phyloP scores from a whole-genome alignment of 345 rosid species.

The Brassica nigra region DNA sequence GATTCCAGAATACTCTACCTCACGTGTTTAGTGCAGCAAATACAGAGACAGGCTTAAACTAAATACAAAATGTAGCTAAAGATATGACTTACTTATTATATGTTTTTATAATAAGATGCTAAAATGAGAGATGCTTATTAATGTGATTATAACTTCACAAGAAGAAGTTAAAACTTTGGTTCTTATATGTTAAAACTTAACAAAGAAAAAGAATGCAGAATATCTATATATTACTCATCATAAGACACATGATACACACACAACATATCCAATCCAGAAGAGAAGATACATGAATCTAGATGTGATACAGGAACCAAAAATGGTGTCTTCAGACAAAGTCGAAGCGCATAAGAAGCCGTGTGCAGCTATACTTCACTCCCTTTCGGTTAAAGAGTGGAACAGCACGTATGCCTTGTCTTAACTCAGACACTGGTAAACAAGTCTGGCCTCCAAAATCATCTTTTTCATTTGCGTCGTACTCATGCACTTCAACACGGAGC shows the following conservation, averaged over 20 bases:
- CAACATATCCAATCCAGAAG: no score
- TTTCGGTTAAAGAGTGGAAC: constrained; percentile 60
- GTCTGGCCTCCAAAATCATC: constrained; percentile 90
- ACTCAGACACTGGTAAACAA: constrained; percentile 73
- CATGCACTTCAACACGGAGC: constrained; percentile 78
- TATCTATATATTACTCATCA: background rate
- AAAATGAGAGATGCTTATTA: background rate
- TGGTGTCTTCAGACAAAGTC: constrained; percentile 46
- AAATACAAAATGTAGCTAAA: constrained; percentile 3
- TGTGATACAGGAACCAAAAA: constrained; percentile 21
- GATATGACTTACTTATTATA: constrained; percentile 22
- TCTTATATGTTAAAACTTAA: background rate
- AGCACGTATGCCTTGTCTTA: constrained; percentile 69
- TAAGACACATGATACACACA: no score
- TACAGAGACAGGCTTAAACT: background rate
- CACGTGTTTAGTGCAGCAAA: constrained; percentile 30
- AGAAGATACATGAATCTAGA: no score
- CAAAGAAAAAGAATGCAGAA: background rate
- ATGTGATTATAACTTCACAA: background rate
- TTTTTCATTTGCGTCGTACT: constrained; percentile 66
- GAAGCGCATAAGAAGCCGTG: constrained; percentile 76
- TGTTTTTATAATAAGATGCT: no score
- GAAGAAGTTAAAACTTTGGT: background rate
- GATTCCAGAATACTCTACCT: constrained; percentile 22
- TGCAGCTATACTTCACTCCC: constrained; percentile 56